Conservation (phyloP, 768 basidiomycete species). For the Artomyces pyxidatus region DNA sequence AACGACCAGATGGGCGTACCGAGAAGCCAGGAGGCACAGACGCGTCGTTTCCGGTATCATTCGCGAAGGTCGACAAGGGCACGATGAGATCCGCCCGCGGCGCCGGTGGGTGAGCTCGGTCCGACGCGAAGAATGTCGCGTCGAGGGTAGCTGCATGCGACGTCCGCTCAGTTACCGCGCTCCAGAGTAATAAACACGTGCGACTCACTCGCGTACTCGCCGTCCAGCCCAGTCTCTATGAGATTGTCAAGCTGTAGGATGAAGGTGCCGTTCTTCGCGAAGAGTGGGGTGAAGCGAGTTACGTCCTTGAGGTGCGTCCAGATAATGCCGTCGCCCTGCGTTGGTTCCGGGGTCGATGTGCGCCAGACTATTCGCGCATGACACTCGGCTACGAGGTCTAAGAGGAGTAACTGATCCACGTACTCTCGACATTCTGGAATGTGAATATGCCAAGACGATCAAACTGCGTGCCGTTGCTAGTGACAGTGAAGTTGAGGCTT, state of each 20-base stretch:
- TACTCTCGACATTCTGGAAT: conserved; percentile 73
- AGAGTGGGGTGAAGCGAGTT: conserved; percentile 63
- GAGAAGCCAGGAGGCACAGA: conserved; percentile 71
- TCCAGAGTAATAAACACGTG: neutral
- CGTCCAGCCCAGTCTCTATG: conserved; percentile 46
- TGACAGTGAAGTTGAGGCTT: conserved; percentile 69
- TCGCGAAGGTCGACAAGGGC: conserved; percentile 57
- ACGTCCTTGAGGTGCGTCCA: conserved; percentile 77
- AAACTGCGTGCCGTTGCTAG: conserved; percentile 71
- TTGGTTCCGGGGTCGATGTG: conserved; percentile 75
- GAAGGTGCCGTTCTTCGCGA: conserved; percentile 57
- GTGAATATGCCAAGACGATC: conserved; percentile 68
- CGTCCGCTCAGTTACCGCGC: neutral
- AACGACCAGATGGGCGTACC: conserved; percentile 29
- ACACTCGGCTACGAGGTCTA: neutral
- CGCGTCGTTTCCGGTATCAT: conserved; percentile 61
- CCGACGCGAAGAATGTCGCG: conserved; percentile 67
- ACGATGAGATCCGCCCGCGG: conserved; percentile 56
- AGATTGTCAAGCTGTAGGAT: conserved; percentile 71
- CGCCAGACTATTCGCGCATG: conserved; percentile 50
- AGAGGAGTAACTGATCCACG: conserved; percentile 16
- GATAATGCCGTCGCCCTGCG: conserved; percentile 55
- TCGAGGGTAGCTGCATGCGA: conserved; percentile 45
- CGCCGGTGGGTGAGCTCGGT: conserved; percentile 45
- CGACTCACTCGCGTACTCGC: conserved; percentile 58